A percentile compares a stretch with the other conserved stretches of the same genome.
Evolutionary conservation across 2,329 filamentous ascomycete species (phyloP).

Genomic region (Diaporthe aspalathi): DNA sequence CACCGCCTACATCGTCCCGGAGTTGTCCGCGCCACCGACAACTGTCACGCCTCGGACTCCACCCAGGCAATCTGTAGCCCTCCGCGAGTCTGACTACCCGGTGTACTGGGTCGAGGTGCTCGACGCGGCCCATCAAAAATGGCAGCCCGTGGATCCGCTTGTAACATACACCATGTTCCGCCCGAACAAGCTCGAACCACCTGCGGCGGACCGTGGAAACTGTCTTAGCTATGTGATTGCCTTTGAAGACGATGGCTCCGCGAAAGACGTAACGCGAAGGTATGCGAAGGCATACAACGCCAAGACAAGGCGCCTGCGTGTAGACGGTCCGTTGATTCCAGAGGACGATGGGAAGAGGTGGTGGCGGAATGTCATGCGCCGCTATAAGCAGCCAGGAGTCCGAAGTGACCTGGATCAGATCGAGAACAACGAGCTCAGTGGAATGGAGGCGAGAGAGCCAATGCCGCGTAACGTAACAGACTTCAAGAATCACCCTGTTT

Average conservation of each 20-base stretch:
- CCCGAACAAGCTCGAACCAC: conserved; percentile 82
- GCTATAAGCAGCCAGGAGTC: conserved; percentile 50
- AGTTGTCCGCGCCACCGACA: conserved; percentile 52
- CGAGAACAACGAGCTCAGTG: conserved; percentile 81
- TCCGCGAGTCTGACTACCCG: conserved; percentile 80
- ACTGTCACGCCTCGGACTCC: conserved; percentile 46
- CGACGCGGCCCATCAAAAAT: conserved; percentile 87
- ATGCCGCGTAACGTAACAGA: conserved; percentile 90
- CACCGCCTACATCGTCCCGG: conserved; percentile 63
- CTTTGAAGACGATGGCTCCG: conserved; percentile 83
- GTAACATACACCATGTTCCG: conserved; percentile 85
- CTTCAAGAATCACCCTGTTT: conserved; percentile 87
- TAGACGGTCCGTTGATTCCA: conserved; percentile 69
- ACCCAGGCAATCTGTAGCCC: conserved; percentile 48
- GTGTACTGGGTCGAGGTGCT: conserved; percentile 96
- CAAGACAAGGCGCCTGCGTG: conserved; percentile 84
- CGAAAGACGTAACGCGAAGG: conserved; percentile 85
- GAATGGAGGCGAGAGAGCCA: conserved; percentile 78
- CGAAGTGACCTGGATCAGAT: conserved; percentile 80
- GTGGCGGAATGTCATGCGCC: conserved; percentile 64
- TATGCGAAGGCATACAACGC: conserved; percentile 91
- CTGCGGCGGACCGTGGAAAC: conserved; percentile 80
- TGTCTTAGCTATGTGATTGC: conserved; percentile 85
- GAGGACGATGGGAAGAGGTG: conserved; percentile 50
- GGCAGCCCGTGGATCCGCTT: conserved; percentile 88